Conservation (phyloP, 176 grass and related monocot genomes). For the Oryza nivara region DNA sequence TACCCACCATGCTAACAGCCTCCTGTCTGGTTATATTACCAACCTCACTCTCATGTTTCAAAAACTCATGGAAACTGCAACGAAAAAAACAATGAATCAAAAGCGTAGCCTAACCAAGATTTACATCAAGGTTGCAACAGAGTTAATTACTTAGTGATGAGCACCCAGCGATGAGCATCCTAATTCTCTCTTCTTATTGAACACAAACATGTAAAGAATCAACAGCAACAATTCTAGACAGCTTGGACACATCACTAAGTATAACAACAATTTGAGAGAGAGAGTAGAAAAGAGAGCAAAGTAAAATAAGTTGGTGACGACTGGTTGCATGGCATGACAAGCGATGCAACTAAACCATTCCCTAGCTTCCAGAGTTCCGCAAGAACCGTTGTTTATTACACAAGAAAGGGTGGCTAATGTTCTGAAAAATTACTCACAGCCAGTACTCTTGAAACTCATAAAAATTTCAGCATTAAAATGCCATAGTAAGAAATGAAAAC, state of each 20-base stretch:
- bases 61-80: constrained; percentile 92
- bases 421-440: constrained; percentile 9
- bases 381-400: constrained; percentile 15
- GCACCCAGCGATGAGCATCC: neutral
- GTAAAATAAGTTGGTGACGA: neutral
- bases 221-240: neutral
- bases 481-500: neutral
- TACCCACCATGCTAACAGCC: constrained; percentile 94
- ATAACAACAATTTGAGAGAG: constrained; percentile 30
- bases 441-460: neutral
- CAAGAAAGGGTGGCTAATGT: neutral
- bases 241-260: neutral
- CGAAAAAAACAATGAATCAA: constrained; percentile 32
- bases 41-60: constrained; percentile 92
- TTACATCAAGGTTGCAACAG: constrained; percentile 19
- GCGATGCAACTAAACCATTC: constrained; percentile 12
- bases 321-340: neutral
- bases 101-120: constrained; percentile 19
- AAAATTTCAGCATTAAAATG: constrained; percentile 18
- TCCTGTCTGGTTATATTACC: constrained; percentile 99
- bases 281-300: neutral
- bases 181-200: neutral
- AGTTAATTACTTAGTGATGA: neutral
- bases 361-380: neutral
- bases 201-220: neutral